Evolutionary conservation across 139 green algal genomes (phyloP), one percentile per base, ranked within the genome.

Genomic region (Coccomyxa sp.): DNA sequence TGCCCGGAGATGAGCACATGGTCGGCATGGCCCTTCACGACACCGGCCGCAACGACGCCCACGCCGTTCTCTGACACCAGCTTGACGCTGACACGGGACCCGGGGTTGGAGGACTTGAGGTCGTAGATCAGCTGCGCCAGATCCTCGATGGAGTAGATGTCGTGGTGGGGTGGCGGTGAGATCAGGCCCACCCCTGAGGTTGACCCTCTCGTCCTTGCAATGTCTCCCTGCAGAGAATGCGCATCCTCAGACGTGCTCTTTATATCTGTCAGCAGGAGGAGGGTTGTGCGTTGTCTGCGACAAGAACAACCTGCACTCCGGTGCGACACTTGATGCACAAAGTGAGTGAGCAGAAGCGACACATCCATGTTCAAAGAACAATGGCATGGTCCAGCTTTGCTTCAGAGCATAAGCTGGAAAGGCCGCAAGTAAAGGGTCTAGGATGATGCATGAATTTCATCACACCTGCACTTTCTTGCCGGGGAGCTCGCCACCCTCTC

Each of bases 101-200:
- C 39, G 24, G 72, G 29, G 36, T 16, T 40, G n/a, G 31, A 27
- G 6, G 33, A 82, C 84, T 76, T 85, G 79, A 99, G 90, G 83
- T 99, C 96, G 68, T 95, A 98, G 89, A 99, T 99, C 78, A 99
- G 94, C 92, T 99, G 96, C 27, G 97, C 93, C 68, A 99, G 92
- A 81, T 99, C 97, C 92, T 99, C 97, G 77, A 99, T 99, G 75
- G 95, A 99, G 92, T 99, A 99, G 88, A 99, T 99, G 92, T 99
- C 97, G 85, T 99, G 97, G 91, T 99, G 97, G 10, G 97, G 96
- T 0, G 97, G 97, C 8, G 97, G 97, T 6, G 91, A 97, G 87
- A 99, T 99, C 36, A 99, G 93, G 18, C 96, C 94, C 78, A 99
- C 96, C 40, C 96, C 96, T 1, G 96, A 90, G 91, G 99, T 99